These are phyloP conservation scores for Crucihimalaya himalaica DNA, from an alignment of 345 rosid genomes.

Conservation along the genomic window DNA sequence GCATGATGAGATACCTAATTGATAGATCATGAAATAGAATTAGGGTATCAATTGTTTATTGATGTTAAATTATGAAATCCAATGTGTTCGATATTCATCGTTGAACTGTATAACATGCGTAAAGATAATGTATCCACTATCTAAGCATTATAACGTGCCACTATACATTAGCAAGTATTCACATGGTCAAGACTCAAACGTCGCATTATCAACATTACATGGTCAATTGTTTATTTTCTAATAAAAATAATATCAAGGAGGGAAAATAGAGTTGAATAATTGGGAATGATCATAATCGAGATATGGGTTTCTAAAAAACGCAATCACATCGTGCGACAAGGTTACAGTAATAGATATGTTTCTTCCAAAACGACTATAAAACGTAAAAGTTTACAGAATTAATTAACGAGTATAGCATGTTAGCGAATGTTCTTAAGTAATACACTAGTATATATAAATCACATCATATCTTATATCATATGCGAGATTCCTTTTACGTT, in stretches of 20 bases:
- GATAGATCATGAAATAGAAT: conserved; percentile 1
- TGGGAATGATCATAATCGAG: conserved; percentile 5
- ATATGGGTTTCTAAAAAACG: not conserved
- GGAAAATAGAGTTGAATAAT: not conserved
- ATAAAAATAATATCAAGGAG: not conserved
- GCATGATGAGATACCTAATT: not conserved
- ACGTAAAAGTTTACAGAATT: not conserved
- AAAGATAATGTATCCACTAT: conserved; percentile 33
- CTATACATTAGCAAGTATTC: conserved; percentile 16
- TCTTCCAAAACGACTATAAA: not conserved
- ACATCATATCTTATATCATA: too few species aligned
- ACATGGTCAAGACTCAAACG: conserved; percentile 32
- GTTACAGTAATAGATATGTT: not conserved
- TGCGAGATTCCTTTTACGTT: too few species aligned
- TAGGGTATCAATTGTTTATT: conserved; percentile 11
- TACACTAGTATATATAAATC: too few species aligned
- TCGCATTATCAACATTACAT: conserved; percentile 25
- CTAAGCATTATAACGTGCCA: conserved; percentile 33
- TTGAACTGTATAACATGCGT: conserved; percentile 34
- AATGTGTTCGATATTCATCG: conserved; percentile 5
- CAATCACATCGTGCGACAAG: not conserved
- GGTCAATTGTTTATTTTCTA: not conserved
- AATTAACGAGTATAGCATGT: not conserved
- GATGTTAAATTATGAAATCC: conserved; percentile 10
- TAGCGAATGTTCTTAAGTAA: too few species aligned